These are phyloP conservation scores for Scleroderma bovista DNA, from an alignment of 768 basidiomycete species.

Conservation along the genomic window DNA sequence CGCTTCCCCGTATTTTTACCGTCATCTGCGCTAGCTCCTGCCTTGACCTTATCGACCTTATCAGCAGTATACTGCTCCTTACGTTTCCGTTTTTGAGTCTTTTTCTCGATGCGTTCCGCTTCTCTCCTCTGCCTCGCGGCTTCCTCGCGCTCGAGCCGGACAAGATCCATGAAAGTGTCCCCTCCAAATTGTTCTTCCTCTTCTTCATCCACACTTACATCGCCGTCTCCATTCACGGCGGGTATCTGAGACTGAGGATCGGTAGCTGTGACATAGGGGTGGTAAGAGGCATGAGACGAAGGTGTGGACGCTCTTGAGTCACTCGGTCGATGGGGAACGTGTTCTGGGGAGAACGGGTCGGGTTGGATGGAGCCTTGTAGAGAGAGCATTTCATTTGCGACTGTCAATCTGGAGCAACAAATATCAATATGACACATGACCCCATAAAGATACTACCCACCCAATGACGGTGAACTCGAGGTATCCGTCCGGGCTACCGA, in stretches of 20 bases:
- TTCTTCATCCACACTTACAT: slow-evolving; percentile 1
- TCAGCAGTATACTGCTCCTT: slow-evolving; percentile 19
- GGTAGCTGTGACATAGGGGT: neutral
- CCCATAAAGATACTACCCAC: slow-evolving; percentile 26
- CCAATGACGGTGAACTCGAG: slow-evolving; percentile 87
- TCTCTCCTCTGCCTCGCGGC: slow-evolving; percentile 22
- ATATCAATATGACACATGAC: neutral
- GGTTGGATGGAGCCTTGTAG: slow-evolving; percentile 76
- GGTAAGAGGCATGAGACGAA: neutral
- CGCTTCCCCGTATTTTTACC: slow-evolving; percentile 19
- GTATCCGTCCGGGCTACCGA: slow-evolving; percentile 64
- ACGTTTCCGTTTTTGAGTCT: slow-evolving; percentile 27
- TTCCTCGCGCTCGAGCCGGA: slow-evolving; percentile 17
- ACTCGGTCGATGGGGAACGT: slow-evolving; percentile 32
- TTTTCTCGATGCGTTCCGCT: slow-evolving; percentile 22
- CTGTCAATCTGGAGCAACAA: slow-evolving; percentile 56
- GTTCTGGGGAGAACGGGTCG: slow-evolving; percentile 66
- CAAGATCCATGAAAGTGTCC: slow-evolving; percentile 29
- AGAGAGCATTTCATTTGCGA: slow-evolving; percentile 93
- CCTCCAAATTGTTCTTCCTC: slow-evolving; percentile 22
- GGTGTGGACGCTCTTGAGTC: slow-evolving; percentile 14
- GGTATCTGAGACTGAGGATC: neutral
- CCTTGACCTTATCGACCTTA: slow-evolving; percentile 6
- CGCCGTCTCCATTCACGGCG: slow-evolving; percentile 9
- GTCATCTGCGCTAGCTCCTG: slow-evolving; percentile 5